A percentile compares a stretch with the other conserved stretches of the same genome.
These are phyloP conservation scores for Phytophthora syringae DNA, from an alignment of 352 stramenopile species.

Conservation along the genomic window DNA sequence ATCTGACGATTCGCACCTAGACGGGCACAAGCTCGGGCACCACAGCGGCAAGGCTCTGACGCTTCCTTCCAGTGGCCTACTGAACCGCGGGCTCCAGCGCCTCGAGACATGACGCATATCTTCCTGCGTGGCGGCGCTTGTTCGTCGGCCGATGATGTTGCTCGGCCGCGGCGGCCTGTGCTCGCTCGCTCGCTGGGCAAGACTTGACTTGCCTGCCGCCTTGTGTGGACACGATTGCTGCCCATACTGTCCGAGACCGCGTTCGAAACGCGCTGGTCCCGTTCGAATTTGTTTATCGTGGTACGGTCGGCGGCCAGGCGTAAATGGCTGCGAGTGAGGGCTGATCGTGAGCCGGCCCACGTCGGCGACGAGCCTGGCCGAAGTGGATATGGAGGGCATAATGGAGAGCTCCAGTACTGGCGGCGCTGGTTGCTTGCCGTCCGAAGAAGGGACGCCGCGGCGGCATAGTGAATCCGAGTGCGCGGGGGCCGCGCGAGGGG, in stretches of 20 bases:
- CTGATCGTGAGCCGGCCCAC: neutral
- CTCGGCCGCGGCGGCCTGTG: neutral
- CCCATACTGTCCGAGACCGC: constrained; percentile 5
- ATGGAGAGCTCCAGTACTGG: too few species aligned
- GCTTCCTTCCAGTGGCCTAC: constrained; percentile 23
- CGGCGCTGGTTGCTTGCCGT: neutral
- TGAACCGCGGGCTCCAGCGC: neutral
- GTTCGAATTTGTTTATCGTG: constrained; percentile 38
- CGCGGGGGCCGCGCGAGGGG: constrained; percentile 7
- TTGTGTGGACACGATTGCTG: too few species aligned
- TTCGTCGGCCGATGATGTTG: neutral
- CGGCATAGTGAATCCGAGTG: constrained; percentile 17
- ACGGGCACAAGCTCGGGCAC: neutral
- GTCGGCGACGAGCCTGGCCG: neutral
- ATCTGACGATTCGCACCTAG: constrained; percentile 25
- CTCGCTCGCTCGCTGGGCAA: neutral
- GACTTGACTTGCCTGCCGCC: neutral
- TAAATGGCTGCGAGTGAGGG: neutral
- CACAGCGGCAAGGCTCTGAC: constrained; percentile 15
- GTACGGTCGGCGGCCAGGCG: constrained; percentile 8
- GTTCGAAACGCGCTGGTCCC: neutral
- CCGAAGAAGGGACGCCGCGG: neutral
- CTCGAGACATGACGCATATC: constrained; percentile 12
- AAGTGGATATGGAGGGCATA: too few species aligned
- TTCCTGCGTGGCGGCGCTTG: neutral